Evolutionary conservation across 2,329 filamentous ascomycete genomes (phyloP), one percentile per base, ranked within the genome.

Genomic region (Pseudohalonectria lignicola): DNA sequence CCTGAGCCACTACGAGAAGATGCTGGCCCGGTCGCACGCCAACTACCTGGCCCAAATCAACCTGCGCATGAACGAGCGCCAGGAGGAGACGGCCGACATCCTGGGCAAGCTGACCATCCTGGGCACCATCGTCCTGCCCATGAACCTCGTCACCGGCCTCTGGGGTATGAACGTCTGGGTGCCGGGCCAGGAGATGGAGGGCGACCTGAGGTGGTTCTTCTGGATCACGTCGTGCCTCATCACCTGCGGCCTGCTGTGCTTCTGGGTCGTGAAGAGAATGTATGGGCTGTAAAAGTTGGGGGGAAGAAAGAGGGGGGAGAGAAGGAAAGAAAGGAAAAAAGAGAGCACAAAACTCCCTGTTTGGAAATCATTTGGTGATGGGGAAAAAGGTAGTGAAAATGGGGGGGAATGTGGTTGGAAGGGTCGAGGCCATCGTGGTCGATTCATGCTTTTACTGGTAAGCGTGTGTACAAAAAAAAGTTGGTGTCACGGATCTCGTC

Each of bases 21-120:
- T 98, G 36, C 71, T 98, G 20, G 86, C 86, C 34, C 78, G 92
- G 41, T 88, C 88, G 11, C 92, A 98, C 53, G 85, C 79, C 54
- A 98, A 96, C 57, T 98, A 98, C 56, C 82, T 98, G n/a, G 92
- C 92, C 1, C 92, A 98, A 57, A 95, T 98, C 64, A 96, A 95
- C 60, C 94, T 96, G 51, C 79, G 87, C 52, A 96, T 96, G 90
- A 95, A 95, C 60, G 90, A 96, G 66, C 81, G 92, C 34, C 86
- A 93, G 56, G 90, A 98, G 59, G 81, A 93, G 63, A 98, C 92
- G 2, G 86, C 87, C 30, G 90, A 98, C 55, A 87, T 95, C 2
- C 74, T 98, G 11, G 88, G 88, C 45, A 94, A 92, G 59, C 73
- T 98, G 43, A 96, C 92, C 0, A 92, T 98, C 1, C 70, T 98